A percentile compares a stretch with the other conserved stretches of the same genome.
phyloP scores from a whole-genome alignment of 352 stramenopile species.

The Phytophthora hybrid region DNA sequence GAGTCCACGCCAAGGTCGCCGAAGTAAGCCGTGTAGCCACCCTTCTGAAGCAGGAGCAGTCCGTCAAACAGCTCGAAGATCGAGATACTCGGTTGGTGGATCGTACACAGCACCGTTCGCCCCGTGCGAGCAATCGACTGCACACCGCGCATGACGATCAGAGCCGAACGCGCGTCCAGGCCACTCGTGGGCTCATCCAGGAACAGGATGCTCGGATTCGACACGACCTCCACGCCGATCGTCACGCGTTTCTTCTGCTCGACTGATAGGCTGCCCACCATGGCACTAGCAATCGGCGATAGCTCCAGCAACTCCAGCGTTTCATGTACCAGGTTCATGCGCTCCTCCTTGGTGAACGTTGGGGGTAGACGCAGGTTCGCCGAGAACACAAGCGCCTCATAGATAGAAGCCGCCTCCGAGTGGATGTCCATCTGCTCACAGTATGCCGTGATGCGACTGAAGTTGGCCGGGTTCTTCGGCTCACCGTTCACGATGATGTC shows the following conservation, averaged over 20 bases:
- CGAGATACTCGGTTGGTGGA: constrained; percentile 71
- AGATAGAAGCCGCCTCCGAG: constrained; percentile 83
- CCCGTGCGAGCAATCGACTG: constrained; percentile 85
- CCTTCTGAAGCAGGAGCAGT: constrained; percentile 87
- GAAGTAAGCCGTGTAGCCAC: constrained; percentile 83
- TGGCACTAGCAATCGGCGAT: constrained; percentile 43
- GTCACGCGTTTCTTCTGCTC: constrained; percentile 95
- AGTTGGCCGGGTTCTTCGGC: constrained; percentile 79
- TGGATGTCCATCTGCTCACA: constrained; percentile 93
- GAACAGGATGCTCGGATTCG: constrained; percentile 95
- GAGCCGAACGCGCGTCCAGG: constrained; percentile 86
- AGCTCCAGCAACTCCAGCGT: constrained; percentile 70
- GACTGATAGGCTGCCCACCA: constrained; percentile 71
- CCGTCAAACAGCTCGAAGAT: constrained; percentile 95
- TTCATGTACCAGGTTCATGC: constrained; percentile 61
- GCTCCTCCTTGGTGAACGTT: constrained; percentile 47
- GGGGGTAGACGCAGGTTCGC: constrained; percentile 84
- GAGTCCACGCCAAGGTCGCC: constrained; percentile 84
- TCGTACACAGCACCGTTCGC: constrained; percentile 82
- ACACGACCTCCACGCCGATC: constrained; percentile 93
- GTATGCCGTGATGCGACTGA: constrained; percentile 68
- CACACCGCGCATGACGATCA: constrained; percentile 90
- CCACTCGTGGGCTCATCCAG: constrained; percentile 94
- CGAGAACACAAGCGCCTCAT: constrained; percentile 93
- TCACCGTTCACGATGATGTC: constrained; percentile 92